A percentile compares a stretch with the other conserved stretches of the same genome.
phyloP scores from a whole-genome alignment of 2,329 filamentous ascomycete genomes.

The Aspergillus sp. region DNA sequence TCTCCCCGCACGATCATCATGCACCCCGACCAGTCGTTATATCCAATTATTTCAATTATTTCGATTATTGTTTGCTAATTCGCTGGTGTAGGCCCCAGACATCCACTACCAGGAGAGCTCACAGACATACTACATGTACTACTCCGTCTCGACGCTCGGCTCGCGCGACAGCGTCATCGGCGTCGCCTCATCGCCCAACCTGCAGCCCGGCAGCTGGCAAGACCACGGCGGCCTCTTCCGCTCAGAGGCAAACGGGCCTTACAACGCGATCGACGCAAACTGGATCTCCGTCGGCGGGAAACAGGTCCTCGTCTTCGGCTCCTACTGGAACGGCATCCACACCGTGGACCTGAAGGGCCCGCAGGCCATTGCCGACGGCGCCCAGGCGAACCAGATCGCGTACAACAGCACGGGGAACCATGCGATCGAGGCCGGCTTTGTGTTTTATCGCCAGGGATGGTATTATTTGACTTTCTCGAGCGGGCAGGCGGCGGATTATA shows the following conservation, averaged over 20 bases:
- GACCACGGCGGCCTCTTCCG: slow-evolving; percentile 36
- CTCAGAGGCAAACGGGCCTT: slow-evolving; percentile 43
- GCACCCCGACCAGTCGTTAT: not conserved
- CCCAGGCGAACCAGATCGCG: slow-evolving; percentile 49
- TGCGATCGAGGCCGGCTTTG: slow-evolving; percentile 57
- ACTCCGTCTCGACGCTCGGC: slow-evolving; percentile 62
- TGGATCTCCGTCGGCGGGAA: slow-evolving; percentile 45
- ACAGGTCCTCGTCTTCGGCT: slow-evolving; percentile 62
- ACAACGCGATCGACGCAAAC: slow-evolving; percentile 60
- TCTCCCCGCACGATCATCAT: not conserved
- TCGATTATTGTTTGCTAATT: too few relatives aligned
- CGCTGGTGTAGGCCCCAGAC: slow-evolving; percentile 58
- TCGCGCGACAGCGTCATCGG: slow-evolving; percentile 63
- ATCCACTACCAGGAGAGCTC: slow-evolving; percentile 55
- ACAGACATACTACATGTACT: slow-evolving; percentile 61
- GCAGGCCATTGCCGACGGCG: slow-evolving; percentile 26
- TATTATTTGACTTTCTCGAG: slow-evolving; percentile 68
- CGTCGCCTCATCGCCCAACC: slow-evolving; percentile 49
- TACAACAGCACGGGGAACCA: slow-evolving; percentile 55
- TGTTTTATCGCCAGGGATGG: slow-evolving; percentile 56
- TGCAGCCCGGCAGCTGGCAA: slow-evolving; percentile 39
- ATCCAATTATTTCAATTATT: not conserved
- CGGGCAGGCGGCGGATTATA: slow-evolving; percentile 56
- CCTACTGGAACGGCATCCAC: slow-evolving; percentile 69
- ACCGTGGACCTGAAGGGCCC: slow-evolving; percentile 51